phyloP scores from a whole-genome alignment of 805 yeast species.

The Nakazawaea holstii region DNA sequence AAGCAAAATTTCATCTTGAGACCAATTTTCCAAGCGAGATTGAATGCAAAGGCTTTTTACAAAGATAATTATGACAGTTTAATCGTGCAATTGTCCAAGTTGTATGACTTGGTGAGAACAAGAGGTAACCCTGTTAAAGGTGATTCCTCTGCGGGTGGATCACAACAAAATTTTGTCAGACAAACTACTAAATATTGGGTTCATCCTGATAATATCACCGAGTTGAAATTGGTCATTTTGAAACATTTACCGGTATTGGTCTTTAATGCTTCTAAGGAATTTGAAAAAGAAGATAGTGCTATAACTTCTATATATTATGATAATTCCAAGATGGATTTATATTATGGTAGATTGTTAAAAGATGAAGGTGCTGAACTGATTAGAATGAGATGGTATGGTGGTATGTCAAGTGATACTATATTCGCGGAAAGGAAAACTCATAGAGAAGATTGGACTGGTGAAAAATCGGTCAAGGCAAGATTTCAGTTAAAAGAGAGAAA shows the following conservation, averaged over 20 bases:
- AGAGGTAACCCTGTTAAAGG: constrained; percentile 71
- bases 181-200: constrained; percentile 99
- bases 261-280: constrained; percentile 93
- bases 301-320: constrained; percentile 96
- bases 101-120: constrained; percentile 90
- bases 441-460: constrained; percentile 94
- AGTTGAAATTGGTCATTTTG: constrained; percentile 83
- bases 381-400: constrained; percentile 98
- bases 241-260: constrained; percentile 97
- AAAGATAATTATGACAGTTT: constrained; percentile 89
- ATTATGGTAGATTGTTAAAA: constrained; percentile 90
- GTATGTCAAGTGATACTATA: constrained; percentile 87
- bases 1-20: constrained; percentile 58
- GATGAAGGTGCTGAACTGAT: constrained; percentile 99
- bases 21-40: constrained; percentile 90
- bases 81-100: constrained; percentile 82
- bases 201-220: constrained; percentile 97
- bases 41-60: constrained; percentile 92
- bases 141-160: constrained; percentile 96
- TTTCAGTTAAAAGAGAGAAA: constrained; percentile 88
- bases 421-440: constrained; percentile 85
- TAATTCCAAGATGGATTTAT: constrained; percentile 81
- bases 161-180: constrained; percentile 95
- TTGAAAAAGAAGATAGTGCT: constrained; percentile 90
- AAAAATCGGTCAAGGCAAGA: constrained; percentile 91